Conservation (phyloP, 768 basidiomycete species). For the Kwoniella bestiolae region DNA sequence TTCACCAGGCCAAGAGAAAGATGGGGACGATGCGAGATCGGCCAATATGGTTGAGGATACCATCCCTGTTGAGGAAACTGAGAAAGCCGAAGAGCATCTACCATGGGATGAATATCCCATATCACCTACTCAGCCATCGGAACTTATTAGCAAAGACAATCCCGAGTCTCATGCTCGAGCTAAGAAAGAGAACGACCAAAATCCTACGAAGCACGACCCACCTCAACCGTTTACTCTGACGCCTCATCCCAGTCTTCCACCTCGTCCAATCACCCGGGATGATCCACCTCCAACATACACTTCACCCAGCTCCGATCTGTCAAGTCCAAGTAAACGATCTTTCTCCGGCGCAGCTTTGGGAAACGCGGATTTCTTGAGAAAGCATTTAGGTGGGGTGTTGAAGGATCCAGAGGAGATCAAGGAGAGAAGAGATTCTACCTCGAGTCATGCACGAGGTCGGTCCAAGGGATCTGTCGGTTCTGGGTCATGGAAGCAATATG, state of each 20-base stretch:
- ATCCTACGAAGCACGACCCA: too few species aligned
- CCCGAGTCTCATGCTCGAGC: too few species aligned
- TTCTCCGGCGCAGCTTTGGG: conserved; percentile 8
- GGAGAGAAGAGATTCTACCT: not conserved
- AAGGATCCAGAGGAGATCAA: not conserved
- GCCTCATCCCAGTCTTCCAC: not conserved
- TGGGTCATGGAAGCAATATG: not conserved
- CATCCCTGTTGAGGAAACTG: not conserved
- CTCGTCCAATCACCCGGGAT: not conserved
- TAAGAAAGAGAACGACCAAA: not conserved
- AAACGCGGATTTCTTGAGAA: conserved; percentile 23
- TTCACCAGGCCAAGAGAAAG: not conserved
- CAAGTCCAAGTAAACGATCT: not conserved
- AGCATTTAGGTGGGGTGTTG: conserved; percentile 13
- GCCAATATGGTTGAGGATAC: conserved; percentile 14
- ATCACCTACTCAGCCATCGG: not conserved
- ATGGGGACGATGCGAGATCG: not conserved
- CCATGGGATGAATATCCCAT: conserved; percentile 12
- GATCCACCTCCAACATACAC: not conserved
- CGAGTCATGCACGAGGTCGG: not conserved
- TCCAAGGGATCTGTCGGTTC: not conserved
- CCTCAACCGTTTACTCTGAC: not conserved
- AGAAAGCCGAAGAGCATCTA: not conserved
- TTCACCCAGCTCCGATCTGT: not conserved
- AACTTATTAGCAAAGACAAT: not conserved